Evolutionary conservation across 257 asterid genomes (phyloP).

Genomic region (Nicotiana sylvestris): DNA sequence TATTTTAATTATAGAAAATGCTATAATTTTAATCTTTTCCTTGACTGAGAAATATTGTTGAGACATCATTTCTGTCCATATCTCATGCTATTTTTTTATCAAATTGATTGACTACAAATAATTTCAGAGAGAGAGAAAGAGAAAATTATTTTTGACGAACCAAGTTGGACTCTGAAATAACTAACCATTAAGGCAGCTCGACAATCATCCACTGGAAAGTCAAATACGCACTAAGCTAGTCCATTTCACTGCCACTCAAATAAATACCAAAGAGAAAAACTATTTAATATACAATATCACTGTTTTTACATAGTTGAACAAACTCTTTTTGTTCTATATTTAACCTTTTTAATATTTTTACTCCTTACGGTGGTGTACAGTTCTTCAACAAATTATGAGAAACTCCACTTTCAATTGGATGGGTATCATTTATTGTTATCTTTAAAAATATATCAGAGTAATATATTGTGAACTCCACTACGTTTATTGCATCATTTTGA

Average conservation of each 20-base stretch:
- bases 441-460: no score
- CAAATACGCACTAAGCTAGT: not conserved
- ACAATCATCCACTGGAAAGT: not conserved
- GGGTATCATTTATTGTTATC: no score
- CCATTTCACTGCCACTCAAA: not conserved
- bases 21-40: not conserved
- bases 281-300: not conserved
- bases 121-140: not conserved
- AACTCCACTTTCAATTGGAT: no score
- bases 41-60: not conserved
- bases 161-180: not conserved
- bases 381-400: no score
- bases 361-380: no score
- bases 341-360: no score
- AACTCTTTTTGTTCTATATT: no score
- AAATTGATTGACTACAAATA: not conserved
- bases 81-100: not conserved
- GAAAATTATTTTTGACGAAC: not conserved
- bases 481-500: no score
- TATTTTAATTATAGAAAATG: no score
- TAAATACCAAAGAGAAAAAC: not conserved
- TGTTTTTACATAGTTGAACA: no score
- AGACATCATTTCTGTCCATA: not conserved
- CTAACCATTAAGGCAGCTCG: not conserved
- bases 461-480: no score